A percentile compares a stretch with the other conserved stretches of the same genome.
These are phyloP conservation scores for Diaporthe aspalathi DNA, from an alignment of 2,329 filamentous ascomycete species.

Conservation along the genomic window DNA sequence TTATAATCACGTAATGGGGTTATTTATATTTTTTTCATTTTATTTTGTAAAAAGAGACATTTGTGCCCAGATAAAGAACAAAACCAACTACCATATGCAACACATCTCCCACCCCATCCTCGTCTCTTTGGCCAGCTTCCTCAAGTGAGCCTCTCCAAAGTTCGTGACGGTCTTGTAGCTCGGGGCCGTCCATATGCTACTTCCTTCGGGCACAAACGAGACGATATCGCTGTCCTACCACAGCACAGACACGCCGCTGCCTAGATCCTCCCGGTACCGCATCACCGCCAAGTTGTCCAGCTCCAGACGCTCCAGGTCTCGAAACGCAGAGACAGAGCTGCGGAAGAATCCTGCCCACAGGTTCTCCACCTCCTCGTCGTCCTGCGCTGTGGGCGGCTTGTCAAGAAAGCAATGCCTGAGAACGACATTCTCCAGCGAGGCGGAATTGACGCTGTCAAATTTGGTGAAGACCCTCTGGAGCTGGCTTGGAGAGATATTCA, in stretches of 20 bases:
- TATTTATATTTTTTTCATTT: no score
- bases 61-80: no score
- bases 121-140: neutral
- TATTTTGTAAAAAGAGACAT: no score
- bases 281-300: neutral
- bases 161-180: neutral
- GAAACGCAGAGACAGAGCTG: neutral
- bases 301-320: neutral
- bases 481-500: neutral
- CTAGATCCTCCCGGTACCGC: neutral
- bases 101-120: neutral
- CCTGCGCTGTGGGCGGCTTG: rapidly evolving
- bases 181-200: rapidly evolving
- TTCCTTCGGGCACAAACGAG: neutral
- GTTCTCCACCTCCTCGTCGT: neutral
- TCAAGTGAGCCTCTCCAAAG: neutral
- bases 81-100: no score
- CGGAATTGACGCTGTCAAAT: neutral
- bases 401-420: neutral
- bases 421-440: neutral
- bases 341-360: neutral
- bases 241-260: neutral
- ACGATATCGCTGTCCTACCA: neutral
- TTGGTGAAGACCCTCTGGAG: neutral
- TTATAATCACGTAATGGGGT: no score